Evolutionary conservation across 2,329 filamentous ascomycete species (phyloP).

Genomic region (Aspergillus versicolor): DNA sequence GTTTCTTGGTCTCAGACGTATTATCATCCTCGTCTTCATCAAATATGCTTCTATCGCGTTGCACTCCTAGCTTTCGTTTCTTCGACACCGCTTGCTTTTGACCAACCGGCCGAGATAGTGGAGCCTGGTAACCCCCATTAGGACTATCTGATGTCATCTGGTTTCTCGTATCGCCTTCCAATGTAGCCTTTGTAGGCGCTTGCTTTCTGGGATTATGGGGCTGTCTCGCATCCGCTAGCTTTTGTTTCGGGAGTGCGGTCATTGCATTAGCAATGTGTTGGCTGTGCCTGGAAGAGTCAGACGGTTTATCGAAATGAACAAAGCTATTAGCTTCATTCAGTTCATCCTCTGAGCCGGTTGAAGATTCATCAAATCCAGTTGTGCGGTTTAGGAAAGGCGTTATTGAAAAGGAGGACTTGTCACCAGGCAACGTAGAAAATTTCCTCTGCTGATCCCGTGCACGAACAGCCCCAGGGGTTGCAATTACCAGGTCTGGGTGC

Average conservation of each 20-base stretch:
- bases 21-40: slow-evolving; percentile 65
- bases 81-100: slow-evolving; percentile 54
- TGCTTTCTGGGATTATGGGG: neutral
- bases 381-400: slow-evolving; percentile 87
- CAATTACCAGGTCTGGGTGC: slow-evolving; percentile 48
- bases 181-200: neutral
- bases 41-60: slow-evolving; percentile 66
- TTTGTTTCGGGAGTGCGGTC: neutral
- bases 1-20: slow-evolving; percentile 24
- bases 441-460: slow-evolving; percentile 57
- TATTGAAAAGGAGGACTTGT: slow-evolving; percentile 91
- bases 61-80: slow-evolving; percentile 68
- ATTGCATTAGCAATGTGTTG: neutral
- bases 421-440: slow-evolving; percentile 65
- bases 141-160: neutral
- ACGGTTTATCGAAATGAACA: slow-evolving; percentile 7
- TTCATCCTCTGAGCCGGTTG: slow-evolving; percentile 28
- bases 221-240: neutral
- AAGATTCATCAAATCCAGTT: slow-evolving; percentile 51
- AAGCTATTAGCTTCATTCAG: slow-evolving; percentile 22
- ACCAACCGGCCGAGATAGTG: slow-evolving; percentile 19
- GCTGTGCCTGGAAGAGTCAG: neutral
- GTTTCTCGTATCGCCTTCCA: neutral
- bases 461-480: slow-evolving; percentile 50
- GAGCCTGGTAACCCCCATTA: slow-evolving; percentile 18